phyloP scores from a whole-genome alignment of 2,329 filamentous ascomycete species.

The Talaromyces pinophilus region DNA sequence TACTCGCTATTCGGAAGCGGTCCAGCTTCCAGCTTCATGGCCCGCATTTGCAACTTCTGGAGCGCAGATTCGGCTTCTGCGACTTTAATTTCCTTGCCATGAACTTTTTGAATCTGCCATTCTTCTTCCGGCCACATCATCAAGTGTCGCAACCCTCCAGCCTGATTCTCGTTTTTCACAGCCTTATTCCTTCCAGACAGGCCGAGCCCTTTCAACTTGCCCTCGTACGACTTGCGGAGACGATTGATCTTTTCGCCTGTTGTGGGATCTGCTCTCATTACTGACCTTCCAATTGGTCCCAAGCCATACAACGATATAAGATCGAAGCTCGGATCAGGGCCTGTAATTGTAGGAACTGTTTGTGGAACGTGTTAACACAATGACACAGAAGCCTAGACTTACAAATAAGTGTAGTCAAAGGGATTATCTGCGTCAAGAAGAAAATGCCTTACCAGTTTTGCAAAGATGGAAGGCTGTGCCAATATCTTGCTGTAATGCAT shows the following conservation, averaged over 20 bases:
- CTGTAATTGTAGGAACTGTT: constrained; percentile 51
- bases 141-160: constrained; percentile 44
- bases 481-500: constrained; percentile 49
- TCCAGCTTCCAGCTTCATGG: constrained; percentile 53
- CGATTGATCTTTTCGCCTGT: constrained; percentile 68
- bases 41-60: constrained; percentile 44
- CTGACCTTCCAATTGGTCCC: constrained; percentile 57
- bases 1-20: constrained; percentile 48
- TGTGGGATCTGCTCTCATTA: constrained; percentile 60
- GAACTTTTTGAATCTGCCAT: constrained; percentile 53
- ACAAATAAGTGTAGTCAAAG: constrained; percentile 32
- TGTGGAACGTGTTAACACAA: constrained; percentile 47
- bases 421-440: constrained; percentile 38
- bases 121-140: constrained; percentile 54
- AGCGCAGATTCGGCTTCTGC: constrained; percentile 46
- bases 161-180: constrained; percentile 45
- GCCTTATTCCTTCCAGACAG: constrained; percentile 53
- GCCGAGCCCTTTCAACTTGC: constrained; percentile 51
- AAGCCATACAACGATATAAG: constrained; percentile 61
- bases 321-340: constrained; percentile 60
- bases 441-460: constrained; percentile 51
- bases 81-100: constrained; percentile 49
- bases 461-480: constrained; percentile 51
- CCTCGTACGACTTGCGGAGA: constrained; percentile 58
- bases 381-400: constrained; percentile 33